Conservation (phyloP, 192 early-diverging fungal species). For the Paraglomus brasilianum region DNA sequence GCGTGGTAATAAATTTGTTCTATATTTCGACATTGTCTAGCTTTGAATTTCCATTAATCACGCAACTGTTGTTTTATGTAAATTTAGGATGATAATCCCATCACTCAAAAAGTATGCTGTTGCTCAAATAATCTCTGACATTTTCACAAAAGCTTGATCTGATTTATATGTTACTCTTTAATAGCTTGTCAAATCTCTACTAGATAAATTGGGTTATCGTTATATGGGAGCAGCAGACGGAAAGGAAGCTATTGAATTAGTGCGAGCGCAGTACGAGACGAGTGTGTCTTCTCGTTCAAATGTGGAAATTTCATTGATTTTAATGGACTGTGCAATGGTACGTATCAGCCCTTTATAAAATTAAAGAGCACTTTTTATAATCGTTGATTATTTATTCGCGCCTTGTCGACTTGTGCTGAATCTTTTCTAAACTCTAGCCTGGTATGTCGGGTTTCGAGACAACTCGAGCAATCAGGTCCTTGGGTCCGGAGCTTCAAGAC, state of each 20-base stretch:
- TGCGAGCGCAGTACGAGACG: conserved; percentile 25
- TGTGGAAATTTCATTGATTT: conserved; percentile 29
- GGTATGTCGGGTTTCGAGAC: conserved; percentile 45
- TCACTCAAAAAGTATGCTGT: not conserved
- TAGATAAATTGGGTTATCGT: conserved; percentile 49
- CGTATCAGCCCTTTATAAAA: conserved; percentile 18
- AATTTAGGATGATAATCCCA: not conserved
- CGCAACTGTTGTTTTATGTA: conserved; percentile 7
- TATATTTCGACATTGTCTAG: conserved; percentile 40
- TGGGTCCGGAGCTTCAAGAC: conserved; percentile 27
- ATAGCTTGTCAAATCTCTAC: conserved; percentile 51
- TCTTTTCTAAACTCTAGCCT: too few species aligned
- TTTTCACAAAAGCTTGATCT: too few species aligned
- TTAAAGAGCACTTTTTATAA: too few species aligned
- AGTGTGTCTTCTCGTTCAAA: too few species aligned
- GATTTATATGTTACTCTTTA: not conserved
- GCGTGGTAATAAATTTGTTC: conserved; percentile 51
- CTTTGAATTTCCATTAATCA: not conserved
- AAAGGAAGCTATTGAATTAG: conserved; percentile 49
- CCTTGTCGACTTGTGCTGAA: too few species aligned
- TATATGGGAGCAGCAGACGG: conserved; percentile 48
- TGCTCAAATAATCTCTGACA: not conserved
- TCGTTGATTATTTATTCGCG: too few species aligned
- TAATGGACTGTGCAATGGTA: conserved; percentile 58
- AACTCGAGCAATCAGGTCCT: conserved; percentile 47